Base-by-base conservation (phyloP, 345 rosid species). In the Carallia pectinifolia region DNA sequence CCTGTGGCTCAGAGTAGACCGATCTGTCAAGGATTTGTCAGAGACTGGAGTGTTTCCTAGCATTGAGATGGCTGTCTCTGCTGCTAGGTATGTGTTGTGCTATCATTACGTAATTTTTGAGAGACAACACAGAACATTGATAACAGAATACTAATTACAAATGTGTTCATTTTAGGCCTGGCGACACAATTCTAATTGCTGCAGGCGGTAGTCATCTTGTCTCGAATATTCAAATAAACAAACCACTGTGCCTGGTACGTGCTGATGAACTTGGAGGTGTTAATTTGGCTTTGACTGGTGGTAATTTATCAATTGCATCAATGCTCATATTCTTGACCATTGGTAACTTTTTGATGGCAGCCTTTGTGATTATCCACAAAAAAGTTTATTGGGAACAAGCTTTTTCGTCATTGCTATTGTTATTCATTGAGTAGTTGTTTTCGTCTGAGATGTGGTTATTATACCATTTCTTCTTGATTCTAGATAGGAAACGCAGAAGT, bases 181-280 rank as follows among this genome's bases (percentile, higher is more conserved):
- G 97, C 58, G 98, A 95, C 72, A 90, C 97, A 73, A 95, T 95
- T 79, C 85, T 95, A 74, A 92, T 95, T 71, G 86, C 87, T 69
- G 84, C 96, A 50, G 99, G 99, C 15, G 90, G 93, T 66, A 83
- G 61, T 70, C 90, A 92, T 87, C 84, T 53, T 61, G 90, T 85
- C 75, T 90, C 94, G 67, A 85, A 90, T 66, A 88, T 92, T 85
- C 97, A 90, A 83, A 92, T 95, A 61, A 76, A 79, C 44, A 95
- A 90, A 77, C 96, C 97, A 48, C 89, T 95, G 38, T 89, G 97
- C 98, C 91, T 92, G 96, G 97, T 92, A 89, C 69, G 85, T 80
- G n/a, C 55, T 12, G 17, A 10, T 44, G 15, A 44, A 47, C 60
- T 33, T 67, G 27, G 18, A 47, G 19, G 16, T 38, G 27, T 17